Base-by-base conservation (phyloP, 2,329 filamentous ascomycete genomes). In the Fusarium denticulatum region DNA sequence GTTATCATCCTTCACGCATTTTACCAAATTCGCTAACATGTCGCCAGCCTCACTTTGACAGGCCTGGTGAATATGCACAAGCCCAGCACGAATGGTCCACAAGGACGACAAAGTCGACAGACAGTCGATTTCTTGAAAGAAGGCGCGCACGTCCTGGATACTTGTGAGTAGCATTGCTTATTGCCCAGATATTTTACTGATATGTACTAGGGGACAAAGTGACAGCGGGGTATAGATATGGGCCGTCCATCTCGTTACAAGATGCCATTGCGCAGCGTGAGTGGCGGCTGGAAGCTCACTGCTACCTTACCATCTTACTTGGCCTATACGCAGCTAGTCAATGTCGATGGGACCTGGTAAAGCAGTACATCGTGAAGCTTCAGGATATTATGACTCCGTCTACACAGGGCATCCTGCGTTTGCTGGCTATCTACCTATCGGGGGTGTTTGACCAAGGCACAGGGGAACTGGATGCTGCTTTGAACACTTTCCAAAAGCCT, bases 381-480 rank as follows among this genome's bases (percentile, higher is more conserved):
- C 85, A 87, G 58, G 81, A 79, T 59, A 83, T 86, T 39, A 80
- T 85, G 55, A 80, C 79, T 49, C 81, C 81, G 37, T 81, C 80
- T 69, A 83, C 77, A 69, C 85, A 84, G 79, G 83, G 78, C 71
- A 85, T 85, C 5, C 66, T 84, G 26, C 77, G 77, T 37, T 50
- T 90, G 39, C 85, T 93, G 49, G 86, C 89, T 12, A 84, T 89
- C 47, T 98, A 98, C 81, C 89, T 97, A 24, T 86, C 88, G 2
- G 95, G 93, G 1, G 88, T 93, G 13, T 92, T 94, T 75, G 86
- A 91, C 59, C 96, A 98, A 83, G 93, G 92, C 24, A 91, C 88
- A 10, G 95, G 94, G 22, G 87, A 94, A 71, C 86, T 96, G 4
- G 84, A 89, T n/a, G 83, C 84, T 5, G 95, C 96, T 7, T 83